Conservation (phyloP, 164 flowering plant species). For the Brasenia schreberi region DNA sequence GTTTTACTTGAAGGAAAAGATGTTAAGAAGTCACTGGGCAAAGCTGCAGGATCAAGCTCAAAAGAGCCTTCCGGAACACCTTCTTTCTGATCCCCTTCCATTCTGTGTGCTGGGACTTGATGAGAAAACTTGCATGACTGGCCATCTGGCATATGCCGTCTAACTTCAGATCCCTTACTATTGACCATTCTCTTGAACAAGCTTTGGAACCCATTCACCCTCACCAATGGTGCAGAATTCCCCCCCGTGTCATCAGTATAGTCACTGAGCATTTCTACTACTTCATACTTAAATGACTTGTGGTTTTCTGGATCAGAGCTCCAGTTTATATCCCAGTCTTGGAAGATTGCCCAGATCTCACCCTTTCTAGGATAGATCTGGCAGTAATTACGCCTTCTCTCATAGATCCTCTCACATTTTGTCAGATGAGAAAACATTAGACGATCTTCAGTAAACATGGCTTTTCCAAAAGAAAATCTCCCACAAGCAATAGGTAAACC, state of each 20-base stretch:
- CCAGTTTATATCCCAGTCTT: constrained; percentile 47
- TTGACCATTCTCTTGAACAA: constrained; percentile 17
- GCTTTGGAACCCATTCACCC: constrained; percentile 38
- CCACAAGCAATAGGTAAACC: constrained; percentile 68
- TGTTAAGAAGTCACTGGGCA: constrained; percentile 14
- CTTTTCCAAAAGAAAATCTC: constrained; percentile 26
- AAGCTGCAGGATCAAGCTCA: constrained; percentile 52
- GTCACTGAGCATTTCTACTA: constrained; percentile 42
- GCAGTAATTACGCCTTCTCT: not conserved
- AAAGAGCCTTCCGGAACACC: constrained; percentile 39
- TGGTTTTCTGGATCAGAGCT: constrained; percentile 28
- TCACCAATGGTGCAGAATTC: constrained; percentile 29
- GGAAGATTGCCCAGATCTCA: constrained; percentile 58
- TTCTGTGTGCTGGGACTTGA: constrained; percentile 30
- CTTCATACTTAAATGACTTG: constrained; percentile 22
- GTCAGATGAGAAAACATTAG: constrained; percentile 54
- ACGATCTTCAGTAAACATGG: constrained; percentile 20
- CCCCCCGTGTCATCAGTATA: constrained; percentile 23
- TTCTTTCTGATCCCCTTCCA: constrained; percentile 36
- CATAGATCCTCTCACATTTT: constrained; percentile 16
- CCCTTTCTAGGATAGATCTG: constrained; percentile 41
- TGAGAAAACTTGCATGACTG: constrained; percentile 48
- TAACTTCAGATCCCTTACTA: constrained; percentile 6
- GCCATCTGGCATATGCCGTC: constrained; percentile 16
- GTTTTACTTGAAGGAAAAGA: constrained; percentile 3